Evolutionary conservation across 176 grass and related monocot genomes (phyloP).

Genomic region (Thinopyrum elongatum): DNA sequence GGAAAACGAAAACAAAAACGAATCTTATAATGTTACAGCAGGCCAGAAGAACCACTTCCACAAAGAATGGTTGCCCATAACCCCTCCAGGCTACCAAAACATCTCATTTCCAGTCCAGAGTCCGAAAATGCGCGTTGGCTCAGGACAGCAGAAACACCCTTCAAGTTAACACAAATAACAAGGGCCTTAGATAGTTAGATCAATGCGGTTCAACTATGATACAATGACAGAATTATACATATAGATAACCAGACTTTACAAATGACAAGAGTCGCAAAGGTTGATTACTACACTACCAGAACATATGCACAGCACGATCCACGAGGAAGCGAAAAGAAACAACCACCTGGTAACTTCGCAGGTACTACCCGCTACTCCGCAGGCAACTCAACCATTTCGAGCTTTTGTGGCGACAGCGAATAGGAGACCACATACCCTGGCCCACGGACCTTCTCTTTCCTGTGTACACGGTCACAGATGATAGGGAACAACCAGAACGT

Average conservation of each 20-base stretch:
- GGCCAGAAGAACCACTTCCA: too few species aligned
- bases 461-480: neutral
- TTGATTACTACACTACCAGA: neutral
- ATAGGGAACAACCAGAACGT: neutral
- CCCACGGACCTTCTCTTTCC: neutral
- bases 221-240: neutral
- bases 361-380: neutral
- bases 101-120: too few species aligned
- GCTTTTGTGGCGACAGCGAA: neutral
- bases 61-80: too few species aligned
- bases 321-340: neutral
- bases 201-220: neutral
- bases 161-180: neutral
- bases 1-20: too few species aligned
- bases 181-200: neutral
- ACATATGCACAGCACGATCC: conserved; percentile 14
- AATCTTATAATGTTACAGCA: too few species aligned
- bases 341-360: neutral
- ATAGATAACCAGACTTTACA: neutral
- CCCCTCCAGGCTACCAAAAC: too few species aligned
- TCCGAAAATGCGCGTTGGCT: too few species aligned
- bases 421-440: neutral
- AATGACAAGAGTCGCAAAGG: neutral
- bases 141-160: neutral
- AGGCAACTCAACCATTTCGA: neutral